These are phyloP conservation scores for Taphrina pruni DNA, from an alignment of 1,139 yeast species.

Conservation along the genomic window DNA sequence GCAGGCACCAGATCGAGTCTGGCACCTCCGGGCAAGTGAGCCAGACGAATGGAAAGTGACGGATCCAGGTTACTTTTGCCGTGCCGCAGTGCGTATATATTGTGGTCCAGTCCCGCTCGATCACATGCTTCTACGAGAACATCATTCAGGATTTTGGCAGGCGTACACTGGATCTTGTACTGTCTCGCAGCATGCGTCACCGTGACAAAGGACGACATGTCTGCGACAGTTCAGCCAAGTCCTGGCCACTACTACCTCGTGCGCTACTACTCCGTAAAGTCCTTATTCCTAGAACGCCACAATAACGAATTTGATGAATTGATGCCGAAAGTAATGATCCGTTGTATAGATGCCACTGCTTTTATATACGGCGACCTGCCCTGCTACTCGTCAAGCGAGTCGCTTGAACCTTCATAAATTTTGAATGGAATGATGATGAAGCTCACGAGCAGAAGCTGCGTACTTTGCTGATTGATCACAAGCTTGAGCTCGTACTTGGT, in stretches of 20 bases:
- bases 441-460: background rate
- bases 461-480: background rate
- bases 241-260: background rate
- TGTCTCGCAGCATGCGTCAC: slow-evolving; percentile 36
- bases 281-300: background rate
- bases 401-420: too few relatives aligned
- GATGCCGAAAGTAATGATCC: too few relatives aligned
- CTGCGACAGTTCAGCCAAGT: background rate
- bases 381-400: too few relatives aligned
- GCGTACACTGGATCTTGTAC: slow-evolving; percentile 36
- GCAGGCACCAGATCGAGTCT: slow-evolving; percentile 36
- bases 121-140: slow-evolving; percentile 42
- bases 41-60: slow-evolving; percentile 43
- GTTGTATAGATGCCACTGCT: too few relatives aligned
- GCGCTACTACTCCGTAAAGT: too few relatives aligned
- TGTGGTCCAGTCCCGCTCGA: slow-evolving; percentile 37
- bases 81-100: slow-evolving; percentile 28
- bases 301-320: background rate
- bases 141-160: slow-evolving; percentile 39
- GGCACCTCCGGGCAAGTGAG: slow-evolving; percentile 43
- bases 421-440: too few relatives aligned
- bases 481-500: background rate
- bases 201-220: slow-evolving; percentile 37
- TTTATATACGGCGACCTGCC: too few relatives aligned
- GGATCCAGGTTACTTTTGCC: slow-evolving; percentile 42